Conservation (phyloP, 805 yeast species). For the Spathaspora sp. region DNA sequence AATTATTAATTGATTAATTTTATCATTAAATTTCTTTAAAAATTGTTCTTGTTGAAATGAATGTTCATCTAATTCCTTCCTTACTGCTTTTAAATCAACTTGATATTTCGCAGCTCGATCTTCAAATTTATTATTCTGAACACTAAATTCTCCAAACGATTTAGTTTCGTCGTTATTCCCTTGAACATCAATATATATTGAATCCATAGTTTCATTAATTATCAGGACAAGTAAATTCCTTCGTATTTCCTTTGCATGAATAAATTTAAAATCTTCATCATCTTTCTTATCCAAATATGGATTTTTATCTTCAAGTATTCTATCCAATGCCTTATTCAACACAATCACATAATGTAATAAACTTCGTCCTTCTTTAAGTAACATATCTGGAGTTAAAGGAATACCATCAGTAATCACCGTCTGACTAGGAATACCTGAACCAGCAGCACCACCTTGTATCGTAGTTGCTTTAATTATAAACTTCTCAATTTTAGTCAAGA, state of each 20-base stretch:
- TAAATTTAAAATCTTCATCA: conserved; percentile 6
- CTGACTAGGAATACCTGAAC: conserved; percentile 6
- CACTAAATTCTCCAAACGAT: conserved; percentile 9
- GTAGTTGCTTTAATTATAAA: conserved; percentile 37
- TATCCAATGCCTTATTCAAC: conserved; percentile 23
- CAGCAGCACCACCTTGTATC: conserved; percentile 10
- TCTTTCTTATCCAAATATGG: not conserved
- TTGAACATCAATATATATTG: conserved; percentile 2
- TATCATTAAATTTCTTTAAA: conserved; percentile 2
- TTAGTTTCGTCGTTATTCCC: conserved; percentile 15
- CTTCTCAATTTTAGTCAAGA: conserved; percentile 29
- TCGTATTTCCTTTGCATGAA: conserved; percentile 11
- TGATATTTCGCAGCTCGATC: conserved; percentile 20
- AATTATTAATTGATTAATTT: not conserved
- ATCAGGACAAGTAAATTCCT: conserved; percentile 26
- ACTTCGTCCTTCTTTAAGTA: conserved; percentile 33
- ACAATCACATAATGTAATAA: conserved; percentile 32
- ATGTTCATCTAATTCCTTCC: conserved; percentile 26
- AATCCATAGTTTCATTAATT: conserved; percentile 32
- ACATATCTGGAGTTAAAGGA: conserved; percentile 25
- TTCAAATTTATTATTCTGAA: conserved; percentile 14
- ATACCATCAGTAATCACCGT: not conserved
- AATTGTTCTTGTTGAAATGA: conserved; percentile 11
- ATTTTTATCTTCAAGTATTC: conserved; percentile 8
- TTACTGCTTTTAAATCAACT: conserved; percentile 11